Conservation (phyloP, 1,284 basidiomycete genomes). For the Melampsora abietis-canadensis region DNA sequence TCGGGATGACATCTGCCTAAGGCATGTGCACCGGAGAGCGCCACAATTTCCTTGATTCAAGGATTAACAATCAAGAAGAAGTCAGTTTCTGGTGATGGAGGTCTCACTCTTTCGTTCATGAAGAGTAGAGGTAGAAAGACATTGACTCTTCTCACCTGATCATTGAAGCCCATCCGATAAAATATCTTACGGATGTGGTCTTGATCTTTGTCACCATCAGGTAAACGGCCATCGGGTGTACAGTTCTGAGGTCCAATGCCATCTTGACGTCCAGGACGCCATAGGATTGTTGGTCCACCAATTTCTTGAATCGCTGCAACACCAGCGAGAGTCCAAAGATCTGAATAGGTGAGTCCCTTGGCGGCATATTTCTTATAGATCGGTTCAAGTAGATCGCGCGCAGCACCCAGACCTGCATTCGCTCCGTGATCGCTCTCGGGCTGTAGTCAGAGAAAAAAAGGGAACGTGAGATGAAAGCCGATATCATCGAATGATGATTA, state of each 20-base stretch:
- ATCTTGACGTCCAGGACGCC: conserved; percentile 55
- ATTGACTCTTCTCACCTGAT: conserved; percentile 70
- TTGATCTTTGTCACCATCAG: conserved; percentile 78
- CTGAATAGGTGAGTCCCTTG: conserved; percentile 47
- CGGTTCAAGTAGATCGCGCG: conserved; percentile 47
- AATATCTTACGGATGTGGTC: conserved; percentile 74
- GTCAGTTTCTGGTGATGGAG: background rate
- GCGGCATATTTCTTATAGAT: conserved; percentile 48
- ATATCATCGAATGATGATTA: background rate
- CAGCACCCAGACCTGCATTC: conserved; percentile 44
- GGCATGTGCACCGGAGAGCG: conserved; percentile 88
- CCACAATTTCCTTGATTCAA: conserved; percentile 60
- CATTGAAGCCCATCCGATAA: conserved; percentile 65
- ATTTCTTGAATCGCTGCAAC: conserved; percentile 66
- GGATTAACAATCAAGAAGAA: background rate
- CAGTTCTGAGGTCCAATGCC: conserved; percentile 51
- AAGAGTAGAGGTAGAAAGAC: background rate
- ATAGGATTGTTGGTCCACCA: conserved; percentile 51
- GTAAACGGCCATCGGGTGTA: conserved; percentile 90
- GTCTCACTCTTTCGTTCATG: background rate
- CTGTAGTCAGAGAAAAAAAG: conserved; percentile 7
- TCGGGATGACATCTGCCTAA: conserved; percentile 84
- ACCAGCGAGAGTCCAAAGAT: conserved; percentile 55
- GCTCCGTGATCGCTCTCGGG: conserved; percentile 50
- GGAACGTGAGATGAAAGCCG: background rate